Evolutionary conservation across 2,329 filamentous ascomycete genomes (phyloP).

Genomic region (Xylaria sp.): DNA sequence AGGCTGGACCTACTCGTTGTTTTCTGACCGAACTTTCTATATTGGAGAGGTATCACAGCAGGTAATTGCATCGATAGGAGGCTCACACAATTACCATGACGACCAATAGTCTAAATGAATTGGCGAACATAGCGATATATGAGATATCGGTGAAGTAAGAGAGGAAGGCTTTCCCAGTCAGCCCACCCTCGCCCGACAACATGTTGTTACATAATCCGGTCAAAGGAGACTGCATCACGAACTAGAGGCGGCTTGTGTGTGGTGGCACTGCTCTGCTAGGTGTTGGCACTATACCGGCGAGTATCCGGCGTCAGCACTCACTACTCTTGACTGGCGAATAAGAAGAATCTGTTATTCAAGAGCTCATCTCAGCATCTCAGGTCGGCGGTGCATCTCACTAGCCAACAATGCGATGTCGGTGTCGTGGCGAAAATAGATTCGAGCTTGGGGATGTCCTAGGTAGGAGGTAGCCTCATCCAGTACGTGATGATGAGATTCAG

Average conservation of each 20-base stretch:
- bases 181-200: constrained; percentile 27
- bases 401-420: neutral
- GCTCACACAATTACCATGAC: neutral
- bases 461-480: constrained; percentile 11
- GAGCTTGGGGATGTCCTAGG: neutral
- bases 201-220: neutral
- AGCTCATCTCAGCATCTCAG: constrained; percentile 14
- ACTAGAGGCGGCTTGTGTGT: neutral
- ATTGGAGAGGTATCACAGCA: neutral
- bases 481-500: constrained; percentile 9
- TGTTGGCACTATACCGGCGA: constrained; percentile 4
- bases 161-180: constrained; percentile 24
- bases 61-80: neutral
- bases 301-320: constrained; percentile 19
- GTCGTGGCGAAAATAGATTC: constrained; percentile 31
- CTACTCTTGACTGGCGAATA: constrained; percentile 13
- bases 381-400: constrained; percentile 14
- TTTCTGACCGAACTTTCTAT: constrained; percentile 7
- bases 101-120: neutral
- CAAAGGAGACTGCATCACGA: neutral
- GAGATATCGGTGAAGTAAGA: constrained; percentile 9
- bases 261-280: constrained; percentile 16
- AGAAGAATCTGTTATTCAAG: constrained; percentile 22
- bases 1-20: neutral
- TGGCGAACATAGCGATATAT: neutral